Conservation (phyloP, 169 alveolate genomes). For the Plasmodium falciparum region DNA sequence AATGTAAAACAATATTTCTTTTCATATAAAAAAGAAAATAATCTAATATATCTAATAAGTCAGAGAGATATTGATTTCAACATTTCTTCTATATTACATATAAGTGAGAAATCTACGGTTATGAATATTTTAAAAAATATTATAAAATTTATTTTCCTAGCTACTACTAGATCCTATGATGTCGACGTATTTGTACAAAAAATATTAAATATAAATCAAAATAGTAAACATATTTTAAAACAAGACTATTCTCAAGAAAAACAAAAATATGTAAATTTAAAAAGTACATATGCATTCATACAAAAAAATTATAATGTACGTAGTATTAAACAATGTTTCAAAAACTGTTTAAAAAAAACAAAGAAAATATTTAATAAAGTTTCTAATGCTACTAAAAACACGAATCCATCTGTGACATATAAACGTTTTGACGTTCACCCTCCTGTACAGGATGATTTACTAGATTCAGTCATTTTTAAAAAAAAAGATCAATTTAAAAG, state of each 20-base stretch:
- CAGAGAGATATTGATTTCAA: constrained; percentile 58
- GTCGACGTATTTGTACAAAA: constrained; percentile 13
- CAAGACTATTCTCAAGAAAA: background rate
- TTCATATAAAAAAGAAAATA: constrained; percentile 50
- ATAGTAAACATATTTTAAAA: background rate
- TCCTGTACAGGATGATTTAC: too few species aligned
- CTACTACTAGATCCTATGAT: constrained; percentile 44
- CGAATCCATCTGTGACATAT: too few species aligned
- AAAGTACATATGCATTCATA: too few species aligned
- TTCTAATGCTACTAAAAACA: too few species aligned
- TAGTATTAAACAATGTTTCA: too few species aligned
- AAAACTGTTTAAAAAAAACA: too few species aligned
- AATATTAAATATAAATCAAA: constrained; percentile 18
- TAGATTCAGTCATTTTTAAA: too few species aligned
- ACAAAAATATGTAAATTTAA: background rate
- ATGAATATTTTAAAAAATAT: constrained; percentile 22
- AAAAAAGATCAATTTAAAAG: too few species aligned
- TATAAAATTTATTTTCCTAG: constrained; percentile 40
- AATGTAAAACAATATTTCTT: constrained; percentile 59
- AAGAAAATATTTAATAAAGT: too few species aligned
- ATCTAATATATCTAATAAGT: constrained; percentile 40
- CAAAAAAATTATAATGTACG: too few species aligned
- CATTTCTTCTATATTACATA: constrained; percentile 18
- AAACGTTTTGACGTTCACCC: too few species aligned
- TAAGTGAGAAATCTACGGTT: constrained; percentile 11